Conservation (phyloP, 2,329 filamentous ascomycete species). For the Epichloe typhina region DNA sequence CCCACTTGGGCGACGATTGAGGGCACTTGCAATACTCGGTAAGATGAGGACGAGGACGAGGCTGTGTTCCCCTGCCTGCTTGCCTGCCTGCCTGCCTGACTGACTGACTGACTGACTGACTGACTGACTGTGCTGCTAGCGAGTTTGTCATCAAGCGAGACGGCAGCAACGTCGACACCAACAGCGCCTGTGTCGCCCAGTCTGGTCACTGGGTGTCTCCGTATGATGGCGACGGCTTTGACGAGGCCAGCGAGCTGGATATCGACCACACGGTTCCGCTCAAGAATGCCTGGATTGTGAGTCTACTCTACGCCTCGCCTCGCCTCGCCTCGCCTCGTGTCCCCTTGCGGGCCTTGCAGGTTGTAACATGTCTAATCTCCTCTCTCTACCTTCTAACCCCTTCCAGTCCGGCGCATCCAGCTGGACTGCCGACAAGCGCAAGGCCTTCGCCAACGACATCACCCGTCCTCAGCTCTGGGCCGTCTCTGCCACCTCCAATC, state of each 20-base stretch:
- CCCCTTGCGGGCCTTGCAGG: too few relatives aligned
- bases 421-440: slow-evolving; percentile 57
- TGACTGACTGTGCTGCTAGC: slow-evolving; percentile 12
- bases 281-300: slow-evolving; percentile 64
- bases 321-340: not conserved
- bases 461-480: slow-evolving; percentile 63
- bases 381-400: not conserved
- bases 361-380: not conserved
- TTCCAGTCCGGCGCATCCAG: slow-evolving; percentile 51
- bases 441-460: slow-evolving; percentile 66
- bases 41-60: slow-evolving; percentile 4
- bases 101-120: too few relatives aligned
- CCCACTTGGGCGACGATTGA: slow-evolving; percentile 55
- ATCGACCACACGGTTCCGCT: slow-evolving; percentile 78
- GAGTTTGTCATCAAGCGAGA: slow-evolving; percentile 65
- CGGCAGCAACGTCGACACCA: slow-evolving; percentile 47
- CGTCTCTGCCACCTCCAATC: slow-evolving; percentile 66
- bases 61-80: not conserved
- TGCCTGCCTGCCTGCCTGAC: too few relatives aligned
- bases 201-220: slow-evolving; percentile 58
- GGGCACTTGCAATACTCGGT: slow-evolving; percentile 57
- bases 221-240: slow-evolving; percentile 64
- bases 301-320: slow-evolving; percentile 11
- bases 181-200: slow-evolving; percentile 46
- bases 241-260: slow-evolving; percentile 54